Evolutionary conservation across 495 filamentous ascomycete species (phyloP).

Genomic region (Entonaema liquescens): DNA sequence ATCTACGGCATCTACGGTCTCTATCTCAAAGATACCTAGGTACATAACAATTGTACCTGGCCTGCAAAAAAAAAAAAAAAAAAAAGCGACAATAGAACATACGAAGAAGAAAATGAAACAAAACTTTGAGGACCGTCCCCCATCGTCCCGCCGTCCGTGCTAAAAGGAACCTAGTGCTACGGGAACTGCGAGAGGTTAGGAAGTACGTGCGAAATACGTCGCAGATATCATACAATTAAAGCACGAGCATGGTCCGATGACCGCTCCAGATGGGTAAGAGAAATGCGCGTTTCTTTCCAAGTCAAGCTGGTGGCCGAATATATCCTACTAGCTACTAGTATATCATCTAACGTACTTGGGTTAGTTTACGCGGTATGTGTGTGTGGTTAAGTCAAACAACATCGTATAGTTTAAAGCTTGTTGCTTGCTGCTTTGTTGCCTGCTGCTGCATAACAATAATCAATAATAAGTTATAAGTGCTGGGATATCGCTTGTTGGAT

Average conservation of each 20-base stretch:
- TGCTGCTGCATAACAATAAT: too few species aligned
- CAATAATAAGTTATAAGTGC: neutral
- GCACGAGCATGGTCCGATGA: slow-evolving; percentile 28
- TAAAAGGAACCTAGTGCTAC: neutral
- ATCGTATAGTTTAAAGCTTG: too few species aligned
- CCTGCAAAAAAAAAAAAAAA: too few species aligned
- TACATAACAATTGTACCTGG: neutral
- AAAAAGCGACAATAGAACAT: slow-evolving; percentile 2
- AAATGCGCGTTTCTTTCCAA: neutral
- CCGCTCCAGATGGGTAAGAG: slow-evolving; percentile 22
- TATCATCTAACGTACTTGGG: neutral
- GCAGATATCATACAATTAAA: slow-evolving; percentile 36
- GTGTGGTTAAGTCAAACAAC: neutral
- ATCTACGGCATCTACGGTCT: neutral
- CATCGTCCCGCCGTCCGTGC: neutral
- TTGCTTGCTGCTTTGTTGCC: too few species aligned
- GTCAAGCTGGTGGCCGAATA: slow-evolving; percentile 10
- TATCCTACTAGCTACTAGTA: neutral
- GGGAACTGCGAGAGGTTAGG: neutral
- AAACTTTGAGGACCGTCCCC: neutral
- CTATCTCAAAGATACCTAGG: neutral
- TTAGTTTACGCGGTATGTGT: neutral
- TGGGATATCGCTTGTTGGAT: neutral
- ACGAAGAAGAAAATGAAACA: slow-evolving; percentile 38
- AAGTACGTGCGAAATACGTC: slow-evolving; percentile 11